phyloP scores from a whole-genome alignment of 1,284 basidiomycete genomes.

The Pseudozyma thailandica region DNA sequence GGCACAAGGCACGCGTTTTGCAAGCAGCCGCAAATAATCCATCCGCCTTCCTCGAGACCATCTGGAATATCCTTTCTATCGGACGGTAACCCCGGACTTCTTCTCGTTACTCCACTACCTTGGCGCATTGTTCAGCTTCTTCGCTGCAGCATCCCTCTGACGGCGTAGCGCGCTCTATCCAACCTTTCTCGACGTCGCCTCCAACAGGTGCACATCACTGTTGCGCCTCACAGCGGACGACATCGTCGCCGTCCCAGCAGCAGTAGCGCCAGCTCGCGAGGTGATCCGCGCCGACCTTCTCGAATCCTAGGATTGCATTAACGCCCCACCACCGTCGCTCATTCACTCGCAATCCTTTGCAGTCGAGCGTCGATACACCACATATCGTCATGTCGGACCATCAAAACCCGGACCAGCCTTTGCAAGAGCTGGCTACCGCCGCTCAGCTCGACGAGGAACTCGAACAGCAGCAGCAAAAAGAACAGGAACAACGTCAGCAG shows the following conservation, averaged over 20 bases:
- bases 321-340: too few relatives aligned
- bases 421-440: constrained; percentile 51
- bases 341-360: too few relatives aligned
- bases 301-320: too few relatives aligned
- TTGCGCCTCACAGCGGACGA: not conserved
- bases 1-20: constrained; percentile 2
- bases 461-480: constrained; percentile 45
- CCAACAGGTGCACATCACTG: constrained; percentile 3
- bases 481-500: constrained; percentile 40
- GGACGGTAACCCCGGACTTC: constrained; percentile 31
- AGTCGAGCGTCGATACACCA: not conserved
- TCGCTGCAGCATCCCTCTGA: constrained; percentile 17
- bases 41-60: constrained; percentile 7
- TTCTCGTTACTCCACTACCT: constrained; percentile 12
- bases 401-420: constrained; percentile 43
- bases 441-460: constrained; percentile 49
- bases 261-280: not conserved
- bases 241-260: not conserved
- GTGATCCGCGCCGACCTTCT: too few relatives aligned
- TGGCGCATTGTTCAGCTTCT: constrained; percentile 7
- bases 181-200: not conserved
- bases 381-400: constrained; percentile 35
- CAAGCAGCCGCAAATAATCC: constrained; percentile 1
- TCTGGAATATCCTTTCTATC: constrained; percentile 9
- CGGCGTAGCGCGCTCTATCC: not conserved